Conservation (phyloP, 352 stramenopile genomes). For the Pythium monospermum region DNA sequence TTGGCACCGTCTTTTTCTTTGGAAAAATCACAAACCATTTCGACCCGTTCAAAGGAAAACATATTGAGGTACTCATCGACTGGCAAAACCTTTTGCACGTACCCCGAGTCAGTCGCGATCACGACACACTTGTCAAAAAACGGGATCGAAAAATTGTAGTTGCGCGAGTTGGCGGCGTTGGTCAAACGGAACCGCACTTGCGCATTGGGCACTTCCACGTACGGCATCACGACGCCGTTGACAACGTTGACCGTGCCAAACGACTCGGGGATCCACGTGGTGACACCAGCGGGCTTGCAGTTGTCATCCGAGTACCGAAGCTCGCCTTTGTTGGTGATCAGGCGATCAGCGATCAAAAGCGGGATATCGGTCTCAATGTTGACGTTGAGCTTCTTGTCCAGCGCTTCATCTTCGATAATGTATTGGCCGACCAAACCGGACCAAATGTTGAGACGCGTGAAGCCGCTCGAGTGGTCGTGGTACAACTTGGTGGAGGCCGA, state of each 20-base stretch:
- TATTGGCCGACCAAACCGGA: slow-evolving; percentile 54
- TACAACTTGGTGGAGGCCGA: slow-evolving; percentile 65
- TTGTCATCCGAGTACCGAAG: slow-evolving; percentile 70
- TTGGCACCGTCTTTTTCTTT: slow-evolving; percentile 30
- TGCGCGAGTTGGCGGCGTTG: slow-evolving; percentile 57
- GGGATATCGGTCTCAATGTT: slow-evolving; percentile 54
- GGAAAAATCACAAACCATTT: slow-evolving; percentile 59
- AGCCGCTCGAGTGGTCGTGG: slow-evolving; percentile 63
- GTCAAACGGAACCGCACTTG: slow-evolving; percentile 58
- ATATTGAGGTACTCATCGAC: slow-evolving; percentile 27
- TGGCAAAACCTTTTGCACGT: slow-evolving; percentile 32
- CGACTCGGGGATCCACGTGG: slow-evolving; percentile 54
- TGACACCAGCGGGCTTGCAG: slow-evolving; percentile 34
- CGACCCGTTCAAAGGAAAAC: slow-evolving; percentile 56
- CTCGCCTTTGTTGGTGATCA: slow-evolving; percentile 44
- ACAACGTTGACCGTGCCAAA: slow-evolving; percentile 61
- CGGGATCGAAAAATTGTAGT: slow-evolving; percentile 73
- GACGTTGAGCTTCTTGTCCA: slow-evolving; percentile 46
- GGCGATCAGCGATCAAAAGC: slow-evolving; percentile 42
- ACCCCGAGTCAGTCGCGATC: slow-evolving; percentile 64
- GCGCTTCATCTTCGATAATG: slow-evolving; percentile 45
- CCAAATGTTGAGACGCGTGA: slow-evolving; percentile 69
- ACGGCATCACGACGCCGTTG: slow-evolving; percentile 71
- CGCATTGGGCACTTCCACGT: slow-evolving; percentile 46
- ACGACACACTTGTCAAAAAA: slow-evolving; percentile 57